Evolutionary conservation across 1,284 basidiomycete genomes (phyloP).

Genomic region (Lignosus rhinocerotis): DNA sequence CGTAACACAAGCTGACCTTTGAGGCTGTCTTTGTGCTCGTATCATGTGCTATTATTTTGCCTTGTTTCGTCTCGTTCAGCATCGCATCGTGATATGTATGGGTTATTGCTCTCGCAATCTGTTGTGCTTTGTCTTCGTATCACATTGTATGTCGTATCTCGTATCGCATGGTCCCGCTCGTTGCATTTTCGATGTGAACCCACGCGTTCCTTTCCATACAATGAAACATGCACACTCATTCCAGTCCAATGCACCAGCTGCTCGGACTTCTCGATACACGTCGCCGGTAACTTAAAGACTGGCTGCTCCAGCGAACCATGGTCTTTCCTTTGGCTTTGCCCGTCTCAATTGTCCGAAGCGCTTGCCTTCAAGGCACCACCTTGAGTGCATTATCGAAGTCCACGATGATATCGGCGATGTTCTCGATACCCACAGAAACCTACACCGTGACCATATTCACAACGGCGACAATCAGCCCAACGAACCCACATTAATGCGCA

Average conservation of each 20-base stretch:
- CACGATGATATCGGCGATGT: slow-evolving; percentile 82
- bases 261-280: no score
- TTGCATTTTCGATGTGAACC: no score
- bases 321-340: not conserved
- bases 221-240: no score
- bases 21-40: not conserved
- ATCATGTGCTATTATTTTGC: not conserved
- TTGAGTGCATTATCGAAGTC: slow-evolving; percentile 74
- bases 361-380: slow-evolving; percentile 22
- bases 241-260: no score
- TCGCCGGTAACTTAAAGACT: no score
- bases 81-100: not conserved
- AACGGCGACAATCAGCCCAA: not conserved
- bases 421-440: slow-evolving; percentile 82
- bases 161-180: no score
- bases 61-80: not conserved
- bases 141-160: no score
- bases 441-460: slow-evolving; percentile 21
- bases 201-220: no score
- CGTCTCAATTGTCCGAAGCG: not conserved
- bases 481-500: not conserved
- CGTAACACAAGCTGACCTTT: not conserved
- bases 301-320: not conserved
- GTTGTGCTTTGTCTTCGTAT: no score
- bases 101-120: not conserved